Evolutionary conservation across 768 basidiomycete genomes (phyloP), one percentile per base, ranked within the genome.

Genomic region (Lepiota venenata): DNA sequence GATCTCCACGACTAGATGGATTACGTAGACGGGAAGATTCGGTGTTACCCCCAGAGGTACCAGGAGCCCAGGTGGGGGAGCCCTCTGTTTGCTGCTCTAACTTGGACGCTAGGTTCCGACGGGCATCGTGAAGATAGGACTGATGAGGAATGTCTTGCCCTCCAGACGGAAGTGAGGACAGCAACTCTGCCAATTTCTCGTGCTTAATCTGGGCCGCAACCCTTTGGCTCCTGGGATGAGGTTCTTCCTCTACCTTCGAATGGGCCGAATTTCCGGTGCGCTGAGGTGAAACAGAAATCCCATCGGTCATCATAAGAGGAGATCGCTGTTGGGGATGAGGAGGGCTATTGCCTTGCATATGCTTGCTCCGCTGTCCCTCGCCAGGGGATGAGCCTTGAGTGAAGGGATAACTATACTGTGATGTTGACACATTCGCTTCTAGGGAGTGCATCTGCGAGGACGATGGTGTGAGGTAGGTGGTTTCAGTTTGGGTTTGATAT

Each of bases 221-320:
- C 32, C 40, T 55, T 38, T 55, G 53, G 4, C 25, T 48, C 36
- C 35, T 25, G 4, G 39, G 16, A 15, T n/a, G 3, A 4, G 25
- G 18, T 42, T 47, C 53, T 35, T 47, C 53, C 18, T 48, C 53
- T 9, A 29, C 10, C 9, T 41, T 48, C 29, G 38, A 15, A 22
- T 52, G 29, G 11, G 10, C 16, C 18, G 41, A 52, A n/a, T 54
- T 39, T 39, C 46, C 39, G 21, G 53, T 42, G 18, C 40, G 47
- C 35, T 55, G 53, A 37, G 53, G 40, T 29, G 47, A 55, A 35
- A 47, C n/a, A 22, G 53, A 41, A 9, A 46, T n/a, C 12, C 39
- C 27, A 32, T 55, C 21, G 22, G 22, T 21, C 12, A 27, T 11
- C 12, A 43, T 21, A 6, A 47, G 44, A 47, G 52, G 46, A 29